Evolutionary conservation across 352 stramenopile genomes (phyloP).

Genomic region (Phytophthora hibernalis): DNA sequence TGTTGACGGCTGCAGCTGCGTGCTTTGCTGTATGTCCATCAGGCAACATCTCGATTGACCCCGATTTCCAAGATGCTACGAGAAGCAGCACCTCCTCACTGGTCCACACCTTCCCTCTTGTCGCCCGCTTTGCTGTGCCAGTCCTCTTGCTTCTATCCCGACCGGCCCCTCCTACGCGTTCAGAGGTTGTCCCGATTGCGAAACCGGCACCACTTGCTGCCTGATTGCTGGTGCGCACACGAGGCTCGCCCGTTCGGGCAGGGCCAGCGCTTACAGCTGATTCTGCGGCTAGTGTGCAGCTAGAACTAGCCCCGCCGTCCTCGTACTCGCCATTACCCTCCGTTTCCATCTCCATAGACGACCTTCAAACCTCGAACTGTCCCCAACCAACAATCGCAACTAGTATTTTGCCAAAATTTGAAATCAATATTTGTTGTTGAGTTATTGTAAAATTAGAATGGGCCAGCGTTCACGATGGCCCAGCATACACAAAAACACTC

Average conservation of each 20-base stretch:
- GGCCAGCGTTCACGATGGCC: background rate
- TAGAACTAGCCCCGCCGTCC: no score
- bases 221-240: no score
- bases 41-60: conserved; percentile 5
- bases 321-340: background rate
- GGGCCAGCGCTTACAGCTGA: no score
- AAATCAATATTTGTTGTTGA: conserved; percentile 12
- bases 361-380: conserved; percentile 5
- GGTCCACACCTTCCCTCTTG: background rate
- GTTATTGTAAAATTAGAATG: conserved; percentile 11
- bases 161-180: background rate
- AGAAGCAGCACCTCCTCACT: conserved; percentile 9
- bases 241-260: no score
- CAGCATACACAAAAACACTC: background rate
- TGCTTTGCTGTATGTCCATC: conserved; percentile 6
- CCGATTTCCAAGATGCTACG: conserved; percentile 2
- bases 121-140: conserved; percentile 1
- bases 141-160: no score
- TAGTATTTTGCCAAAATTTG: background rate
- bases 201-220: no score
- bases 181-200: no score
- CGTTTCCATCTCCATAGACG: background rate
- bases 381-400: background rate
- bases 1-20: conserved; percentile 9
- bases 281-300: no score